Base-by-base conservation (phyloP, 495 filamentous ascomycete species). In the Penicillium ochrochloron region DNA sequence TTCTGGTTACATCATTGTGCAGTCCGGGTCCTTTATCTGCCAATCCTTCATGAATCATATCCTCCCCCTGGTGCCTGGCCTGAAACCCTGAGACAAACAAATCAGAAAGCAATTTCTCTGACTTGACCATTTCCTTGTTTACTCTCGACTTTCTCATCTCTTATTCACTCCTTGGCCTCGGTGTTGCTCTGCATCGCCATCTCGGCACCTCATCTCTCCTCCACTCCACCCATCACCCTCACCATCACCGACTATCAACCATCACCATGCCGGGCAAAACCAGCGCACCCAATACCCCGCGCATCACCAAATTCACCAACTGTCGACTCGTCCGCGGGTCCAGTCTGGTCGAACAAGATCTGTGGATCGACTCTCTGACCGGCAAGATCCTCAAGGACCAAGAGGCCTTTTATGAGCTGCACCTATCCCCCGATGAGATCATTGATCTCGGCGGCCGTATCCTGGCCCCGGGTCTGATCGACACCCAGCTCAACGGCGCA, bases 401-500 rank as follows among this genome's bases (percentile, higher is more conserved):
- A 73, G 83, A 88, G 54, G 84, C 86, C 39, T 92, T 93, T 74
- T 94, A 92, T 78, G 88, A 86, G 61, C 80, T 89, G 48, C 84
- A 89, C 29, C 70, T 82, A 17, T 79, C 74, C 0, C 77, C 80
- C 15, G 75, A 82, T 71, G 76, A 82, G 62, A 74, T 88, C 57
- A 79, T 95, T 66, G 85, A 96, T 67, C 85, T 95, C 14, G 81
- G 85, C n/a, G 89, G 90, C 52, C 88, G 89, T 63, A 92, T 95
- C 68, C 67, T 96, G 25, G 85, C 90, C 14, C 91, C 92, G 0
- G 92, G 92, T 15, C 84, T 95, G 66, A 92, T 96, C 68, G 92
- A 96, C 69, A 87, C 90, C 53, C 92, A 96, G 71, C 83, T 94
- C 51, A 96, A 96, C 68, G 92, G 92, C 46, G 91, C 89, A 7